Base-by-base conservation (phyloP, 305 asterid species). In the Galium porrigens region DNA sequence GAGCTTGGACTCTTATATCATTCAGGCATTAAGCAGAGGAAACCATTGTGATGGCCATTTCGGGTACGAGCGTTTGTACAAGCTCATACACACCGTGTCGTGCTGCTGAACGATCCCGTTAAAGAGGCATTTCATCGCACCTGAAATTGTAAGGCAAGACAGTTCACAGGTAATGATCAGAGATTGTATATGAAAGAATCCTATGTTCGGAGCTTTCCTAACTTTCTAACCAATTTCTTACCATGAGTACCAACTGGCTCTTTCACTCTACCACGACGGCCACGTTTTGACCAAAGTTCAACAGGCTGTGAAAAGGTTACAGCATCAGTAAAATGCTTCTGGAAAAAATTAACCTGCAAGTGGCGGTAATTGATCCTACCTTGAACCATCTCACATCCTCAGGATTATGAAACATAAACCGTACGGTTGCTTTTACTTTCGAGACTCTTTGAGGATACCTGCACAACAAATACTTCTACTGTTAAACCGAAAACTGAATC, bases 191-290 rank as follows among this genome's bases (percentile, higher is more conserved):
- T 10, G 11, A 15, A 49, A 65, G 29, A 1, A 32, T 25, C 5
- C 30, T 33, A 4, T 36, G 42, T 12, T 32, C 14, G 44, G n/a
- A 25, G 63, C 8, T 29, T 6, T 49, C 6, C 7, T 49, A n/a
- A 17, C 25, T 49, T 49, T 52, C 5, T 0, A 15, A 9, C 57
- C 5, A 52, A 11, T 65, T 25, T 30, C 84, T 58, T 85, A 92
- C 99, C 99, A 57, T 92, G 99, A 61, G 99, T 92, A 73, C 99
- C 99, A 34, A 89, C 90, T 12, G 99, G 95, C 79, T 92, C 99
- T 82, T 81, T 92, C 64, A 92, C 74, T 69, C 96, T 95, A 70
- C 99, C 97, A 49, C 96, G 95, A 6, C 92, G 90, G 44, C 99
- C 97, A 55, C 86, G 78, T 76, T 92, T 92, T 60, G 99, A 77